These are phyloP conservation scores for Fusarium sp. DNA, from an alignment of 2,329 filamentous ascomycete species.

Conservation along the genomic window DNA sequence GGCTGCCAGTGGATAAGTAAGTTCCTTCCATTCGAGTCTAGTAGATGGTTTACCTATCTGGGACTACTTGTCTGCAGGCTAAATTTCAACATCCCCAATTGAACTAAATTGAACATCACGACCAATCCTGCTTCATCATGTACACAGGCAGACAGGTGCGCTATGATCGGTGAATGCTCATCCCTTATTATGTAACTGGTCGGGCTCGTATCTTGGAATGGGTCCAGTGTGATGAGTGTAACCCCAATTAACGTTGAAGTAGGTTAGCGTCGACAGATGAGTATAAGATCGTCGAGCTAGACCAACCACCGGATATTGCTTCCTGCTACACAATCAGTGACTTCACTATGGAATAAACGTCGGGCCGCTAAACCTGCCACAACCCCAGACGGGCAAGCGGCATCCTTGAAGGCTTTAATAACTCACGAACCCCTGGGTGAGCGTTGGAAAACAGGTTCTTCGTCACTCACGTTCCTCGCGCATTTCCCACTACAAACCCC, in stretches of 20 bases:
- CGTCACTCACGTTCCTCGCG: not conserved
- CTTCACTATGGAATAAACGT: slow-evolving; percentile 24
- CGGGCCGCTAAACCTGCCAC: slow-evolving; percentile 23
- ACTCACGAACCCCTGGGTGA: not conserved
- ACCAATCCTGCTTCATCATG: no score
- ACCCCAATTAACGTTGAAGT: slow-evolving; percentile 10
- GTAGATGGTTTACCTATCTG: no score
- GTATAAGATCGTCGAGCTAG: slow-evolving; percentile 29
- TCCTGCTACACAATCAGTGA: slow-evolving; percentile 1
- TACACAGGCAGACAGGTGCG: no score
- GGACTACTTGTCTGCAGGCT: no score
- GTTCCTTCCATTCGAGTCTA: no score
- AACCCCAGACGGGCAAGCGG: not conserved
- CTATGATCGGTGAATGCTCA: no score
- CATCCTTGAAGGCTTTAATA: slow-evolving; percentile 29
- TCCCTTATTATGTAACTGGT: not conserved
- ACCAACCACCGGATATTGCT: slow-evolving; percentile 28
- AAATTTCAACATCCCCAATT: no score
- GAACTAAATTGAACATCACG: no score
- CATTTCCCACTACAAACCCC: not conserved
- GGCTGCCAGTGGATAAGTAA: no score
- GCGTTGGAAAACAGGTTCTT: slow-evolving; percentile 5
- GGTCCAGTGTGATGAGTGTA: not conserved
- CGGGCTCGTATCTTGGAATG: no score
- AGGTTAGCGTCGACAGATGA: slow-evolving; percentile 24